Base-by-base conservation (phyloP, 2,329 filamentous ascomycete species). In the Emergomyces africanus region DNA sequence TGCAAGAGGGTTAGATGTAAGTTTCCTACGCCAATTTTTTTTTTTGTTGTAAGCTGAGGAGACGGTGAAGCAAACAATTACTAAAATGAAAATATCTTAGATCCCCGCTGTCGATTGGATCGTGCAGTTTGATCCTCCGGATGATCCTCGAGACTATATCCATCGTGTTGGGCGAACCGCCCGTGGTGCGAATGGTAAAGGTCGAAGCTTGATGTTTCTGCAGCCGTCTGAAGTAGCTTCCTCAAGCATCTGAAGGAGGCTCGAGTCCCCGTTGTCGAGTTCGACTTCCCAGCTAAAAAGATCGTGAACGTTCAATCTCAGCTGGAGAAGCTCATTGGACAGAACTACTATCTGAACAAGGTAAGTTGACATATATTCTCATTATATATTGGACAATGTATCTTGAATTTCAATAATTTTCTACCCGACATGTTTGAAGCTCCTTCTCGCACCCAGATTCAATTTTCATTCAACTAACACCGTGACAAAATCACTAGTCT, bases 271-370 rank as follows among this genome's bases (percentile, higher is more conserved):
- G 86, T 99, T 6, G 89, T 95, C 33, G 94, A 99, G 74, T 97
- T 96, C 69, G 92, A 97, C 69, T 94, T 99, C 70, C 92, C 92
- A 1, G 79, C 84, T 59, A 91, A 89, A 77, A 96, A 95, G 80
- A 89, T 99, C 64, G 79, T 92, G 68, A 94, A 95, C 69, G 85
- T 95, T 65, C 86, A 95, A 77, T 84, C 88, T 67, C 90, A 96
- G 74, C 83, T 97, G 10, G 92, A 97, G 80, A 94, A 92, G 76
- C 82, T 97, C 65, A 95, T 99, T 67, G 84, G 83, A 35, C 88
- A 94, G 72, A 97, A 99, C 75, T 97, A 97, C 78, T 96, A 96
- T 74, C 81, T 99, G 60, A 94, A 96, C 78, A 94, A 96, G 82
- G 80, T 82, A 70, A 60, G 75, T 67, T 44, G 6, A 0, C 8